These are phyloP conservation scores for Ogataea allantospora DNA, from an alignment of 805 yeast genomes.

Conservation along the genomic window DNA sequence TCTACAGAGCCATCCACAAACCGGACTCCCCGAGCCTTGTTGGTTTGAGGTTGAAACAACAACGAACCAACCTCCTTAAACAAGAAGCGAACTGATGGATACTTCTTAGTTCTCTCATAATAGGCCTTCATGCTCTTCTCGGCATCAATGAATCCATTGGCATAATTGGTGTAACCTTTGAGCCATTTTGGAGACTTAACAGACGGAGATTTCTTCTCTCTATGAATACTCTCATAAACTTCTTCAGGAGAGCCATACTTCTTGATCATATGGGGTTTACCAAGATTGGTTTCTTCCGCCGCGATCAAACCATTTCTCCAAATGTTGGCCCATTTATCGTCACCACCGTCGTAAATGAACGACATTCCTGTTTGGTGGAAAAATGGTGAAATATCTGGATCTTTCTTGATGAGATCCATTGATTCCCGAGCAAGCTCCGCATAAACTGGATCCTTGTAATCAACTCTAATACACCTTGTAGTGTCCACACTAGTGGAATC, in stretches of 20 bases:
- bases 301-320: slow-evolving; percentile 17
- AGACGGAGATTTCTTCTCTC: slow-evolving; percentile 1
- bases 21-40: slow-evolving; percentile 18
- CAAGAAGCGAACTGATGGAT: slow-evolving; percentile 15
- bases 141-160: slow-evolving; percentile 29
- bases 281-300: slow-evolving; percentile 18
- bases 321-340: slow-evolving; percentile 26
- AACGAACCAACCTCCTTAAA: slow-evolving; percentile 23
- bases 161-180: slow-evolving; percentile 25
- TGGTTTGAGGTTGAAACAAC: slow-evolving; percentile 12
- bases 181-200: slow-evolving; percentile 16
- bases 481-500: slow-evolving; percentile 29
- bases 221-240: slow-evolving; percentile 17
- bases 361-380: slow-evolving; percentile 29
- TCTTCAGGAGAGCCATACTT: slow-evolving; percentile 12
- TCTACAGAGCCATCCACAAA: slow-evolving; percentile 15
- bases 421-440: slow-evolving; percentile 24
- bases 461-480: slow-evolving; percentile 26
- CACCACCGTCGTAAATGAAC: slow-evolving; percentile 25
- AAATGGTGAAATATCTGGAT: slow-evolving; percentile 23
- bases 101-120: slow-evolving; percentile 23
- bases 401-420: slow-evolving; percentile 20
- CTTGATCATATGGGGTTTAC: slow-evolving; percentile 11
- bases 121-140: slow-evolving; percentile 23
- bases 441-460: slow-evolving; percentile 24